These are phyloP conservation scores for Sporothrix schenckii DNA, from an alignment of 2,329 filamentous ascomycete species.

Conservation along the genomic window DNA sequence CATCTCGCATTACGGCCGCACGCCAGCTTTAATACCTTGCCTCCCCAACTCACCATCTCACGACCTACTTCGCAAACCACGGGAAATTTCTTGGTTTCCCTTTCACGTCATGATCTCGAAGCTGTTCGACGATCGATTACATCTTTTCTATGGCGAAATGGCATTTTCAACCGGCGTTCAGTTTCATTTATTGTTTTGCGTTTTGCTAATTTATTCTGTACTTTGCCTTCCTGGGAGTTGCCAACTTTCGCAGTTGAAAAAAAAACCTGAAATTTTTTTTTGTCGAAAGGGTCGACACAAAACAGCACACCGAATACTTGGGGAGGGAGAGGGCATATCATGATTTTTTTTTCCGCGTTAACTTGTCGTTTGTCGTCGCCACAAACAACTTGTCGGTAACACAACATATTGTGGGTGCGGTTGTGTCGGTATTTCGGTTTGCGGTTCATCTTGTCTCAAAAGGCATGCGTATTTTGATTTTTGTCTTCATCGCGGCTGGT, in stretches of 20 bases:
- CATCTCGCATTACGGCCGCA: neutral
- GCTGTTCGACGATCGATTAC: neutral
- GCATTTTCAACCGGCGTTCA: constrained; percentile 30
- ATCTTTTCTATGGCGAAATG: constrained; percentile 5
- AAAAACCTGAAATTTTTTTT: neutral
- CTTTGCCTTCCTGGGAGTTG: constrained; percentile 5
- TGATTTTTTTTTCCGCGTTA: neutral
- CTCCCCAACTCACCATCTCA: neutral
- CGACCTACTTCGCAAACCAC: constrained; percentile 9
- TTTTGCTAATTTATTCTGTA: neutral
- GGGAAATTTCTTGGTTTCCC: neutral
- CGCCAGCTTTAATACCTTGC: too few relatives aligned
- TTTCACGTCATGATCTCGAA: neutral
- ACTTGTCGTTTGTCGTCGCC: neutral
- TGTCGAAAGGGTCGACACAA: constrained; percentile 1
- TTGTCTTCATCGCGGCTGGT: constrained; percentile 1
- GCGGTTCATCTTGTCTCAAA: neutral
- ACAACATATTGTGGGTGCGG: neutral
- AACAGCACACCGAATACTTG: neutral
- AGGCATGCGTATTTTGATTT: neutral
- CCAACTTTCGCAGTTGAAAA: neutral
- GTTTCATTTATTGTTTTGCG: neutral
- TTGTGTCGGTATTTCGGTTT: neutral
- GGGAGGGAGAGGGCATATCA: neutral
- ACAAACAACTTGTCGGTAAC: neutral